Evolutionary conservation across 2,329 filamentous ascomycete species (phyloP), one percentile per base, ranked within the genome.

Genomic region (Falciphora oryzae): DNA sequence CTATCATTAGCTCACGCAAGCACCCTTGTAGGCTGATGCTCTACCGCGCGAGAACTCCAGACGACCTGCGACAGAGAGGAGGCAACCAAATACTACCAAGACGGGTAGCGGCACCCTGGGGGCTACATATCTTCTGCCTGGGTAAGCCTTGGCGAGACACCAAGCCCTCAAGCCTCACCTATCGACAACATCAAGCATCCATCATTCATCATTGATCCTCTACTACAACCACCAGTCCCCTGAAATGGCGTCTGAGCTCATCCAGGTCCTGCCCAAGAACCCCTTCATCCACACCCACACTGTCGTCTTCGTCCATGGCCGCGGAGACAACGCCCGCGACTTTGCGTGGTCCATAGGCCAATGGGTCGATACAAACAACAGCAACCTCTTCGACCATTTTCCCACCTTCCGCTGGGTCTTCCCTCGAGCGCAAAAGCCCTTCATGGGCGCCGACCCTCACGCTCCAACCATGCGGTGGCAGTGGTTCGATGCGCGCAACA

Each of bases 401-500:
- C 80, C 81, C 1, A 74, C 75, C 1, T 75, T 81, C 67, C 75
- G 77, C 62, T 83, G 80, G 78, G 79, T 83, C 8, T 83, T 83
- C 61, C 80, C 81, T 6, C 73, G 76, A 63, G 77, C 80, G 2
- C 75, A 3, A 3, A 35, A 8, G 32, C 32, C 32, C 4, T 35
- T 35, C 13, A 2, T 8, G 59, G 32, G 32, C 2, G 32, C 8
- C 8, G 32, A 35, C 13, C 10, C 32, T 2, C 32, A 8, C 10
- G 8, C 13, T 8, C 32, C 32, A 11, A 35, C 32, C 4, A 16
- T 25, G 18, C 28, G 31, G 61, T 62, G 38, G 22, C 78, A 81
- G 65, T 84, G 81, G 82, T 84, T 83, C 69, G 81, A 84, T 68
- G 75, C 81, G 56, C 78, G 74, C 72, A 77, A 80, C 61, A 71